Evolutionary conservation across 2,329 filamentous ascomycete species (phyloP), one percentile per base, ranked within the genome.

Genomic region (Endoconidiophora polonica): DNA sequence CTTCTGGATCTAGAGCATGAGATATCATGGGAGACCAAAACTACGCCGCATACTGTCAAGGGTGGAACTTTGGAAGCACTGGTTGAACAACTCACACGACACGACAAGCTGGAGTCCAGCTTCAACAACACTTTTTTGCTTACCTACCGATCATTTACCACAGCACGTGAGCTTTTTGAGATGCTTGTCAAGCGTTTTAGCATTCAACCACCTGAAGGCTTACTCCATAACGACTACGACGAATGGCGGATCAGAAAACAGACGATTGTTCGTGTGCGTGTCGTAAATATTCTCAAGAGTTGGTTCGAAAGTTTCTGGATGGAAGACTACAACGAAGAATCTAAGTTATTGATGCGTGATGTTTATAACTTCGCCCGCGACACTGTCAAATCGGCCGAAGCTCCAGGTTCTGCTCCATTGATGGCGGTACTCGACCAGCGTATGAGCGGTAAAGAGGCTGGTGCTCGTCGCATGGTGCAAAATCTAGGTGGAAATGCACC

Each of bases 281-380:
- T 98, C 2, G 87, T 98, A 56, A 98, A 96, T 60, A 96, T 95
- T 56, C 69, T 98, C 44, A 96, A 96, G 72, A 93, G 79, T 65
- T 98, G 91, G 91, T 91, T 98, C 57, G 91, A 96, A 61, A 88
- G 83, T 58, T 96, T 91, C 64, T 98, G 91, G 91, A 95, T 96
- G 87, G 91, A 98, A 62, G 84, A 87, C 45, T 80, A 82, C 55
- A 88, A 81, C 60, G 84, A 90, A 47, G 80, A 85, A 44, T 93
- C 81, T 43, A 86, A 79, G 62, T 78, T 86, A 57, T 72, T 98
- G 39, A 86, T 98, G 56, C 81, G 86, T 53, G 80, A 88, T 56
- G 86, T 96, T 7, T 87, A 88, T 66, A 79, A 79, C 24, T 98
- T 98, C 63, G 90, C 88, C 2, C 84, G 84, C 58, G 87, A 94